These are phyloP conservation scores for Clarireedia monteithiana DNA, from an alignment of 2,329 filamentous ascomycete genomes.

Conservation along the genomic window DNA sequence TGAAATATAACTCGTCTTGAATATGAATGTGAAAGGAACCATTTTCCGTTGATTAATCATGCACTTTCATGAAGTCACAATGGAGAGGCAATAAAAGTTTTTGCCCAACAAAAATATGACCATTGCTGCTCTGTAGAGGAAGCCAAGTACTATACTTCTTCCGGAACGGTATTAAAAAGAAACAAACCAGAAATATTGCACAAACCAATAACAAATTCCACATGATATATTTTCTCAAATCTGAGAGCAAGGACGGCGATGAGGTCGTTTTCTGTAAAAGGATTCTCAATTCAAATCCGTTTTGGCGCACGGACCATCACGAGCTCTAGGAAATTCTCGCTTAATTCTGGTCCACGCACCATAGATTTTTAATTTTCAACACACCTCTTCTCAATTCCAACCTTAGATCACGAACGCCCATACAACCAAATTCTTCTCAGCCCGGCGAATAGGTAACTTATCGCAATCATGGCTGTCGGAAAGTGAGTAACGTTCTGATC, in stretches of 20 bases:
- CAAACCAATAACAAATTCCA: no score
- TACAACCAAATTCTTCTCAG: slow-evolving; percentile 13
- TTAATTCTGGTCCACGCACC: slow-evolving; percentile 9
- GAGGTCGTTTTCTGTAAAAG: no score
- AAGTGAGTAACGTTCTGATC: slow-evolving; percentile 46
- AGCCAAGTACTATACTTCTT: no score
- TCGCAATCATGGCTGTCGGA: slow-evolving; percentile 76
- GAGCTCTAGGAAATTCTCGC: not conserved
- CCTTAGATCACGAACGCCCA: slow-evolving; percentile 9
- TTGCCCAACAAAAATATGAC: no score
- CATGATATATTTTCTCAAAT: no score
- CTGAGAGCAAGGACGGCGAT: no score
- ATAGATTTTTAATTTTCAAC: slow-evolving; percentile 4
- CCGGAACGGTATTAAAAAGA: no score
- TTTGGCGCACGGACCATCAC: not conserved
- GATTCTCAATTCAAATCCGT: not conserved
- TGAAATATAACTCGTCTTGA: not conserved
- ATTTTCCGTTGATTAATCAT: not conserved
- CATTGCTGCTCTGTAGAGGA: no score
- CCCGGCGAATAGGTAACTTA: slow-evolving; percentile 30
- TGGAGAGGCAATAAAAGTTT: no score
- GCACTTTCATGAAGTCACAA: not conserved
- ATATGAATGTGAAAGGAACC: not conserved
- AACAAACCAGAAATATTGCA: no score
- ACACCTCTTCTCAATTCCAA: not conserved